phyloP scores from a whole-genome alignment of 768 basidiomycete genomes.

The Leccinellum luteum region DNA sequence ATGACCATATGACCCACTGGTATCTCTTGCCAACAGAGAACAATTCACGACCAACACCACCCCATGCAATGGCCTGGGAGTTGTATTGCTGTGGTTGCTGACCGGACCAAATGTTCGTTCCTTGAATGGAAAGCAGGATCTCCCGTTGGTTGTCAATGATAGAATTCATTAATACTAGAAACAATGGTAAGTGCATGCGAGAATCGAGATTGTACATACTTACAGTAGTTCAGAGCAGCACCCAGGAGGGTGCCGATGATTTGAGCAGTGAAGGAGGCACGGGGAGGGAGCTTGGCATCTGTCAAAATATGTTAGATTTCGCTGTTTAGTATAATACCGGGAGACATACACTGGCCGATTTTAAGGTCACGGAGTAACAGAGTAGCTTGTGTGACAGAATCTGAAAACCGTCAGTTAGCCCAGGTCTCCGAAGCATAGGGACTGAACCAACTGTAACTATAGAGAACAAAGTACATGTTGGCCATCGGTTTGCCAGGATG shows the following conservation, averaged over 20 bases:
- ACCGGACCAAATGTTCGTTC: conserved; percentile 46
- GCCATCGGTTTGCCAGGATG: conserved; percentile 39
- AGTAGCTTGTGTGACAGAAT: conserved; percentile 48
- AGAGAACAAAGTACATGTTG: conserved; percentile 45
- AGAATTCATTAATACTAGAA: conserved; percentile 55
- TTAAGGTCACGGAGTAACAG: conserved; percentile 59
- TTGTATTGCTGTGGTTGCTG: conserved; percentile 31
- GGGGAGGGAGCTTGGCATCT: conserved; percentile 58
- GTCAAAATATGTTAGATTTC: conserved; percentile 32
- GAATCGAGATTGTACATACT: not conserved
- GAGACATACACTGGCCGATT: conserved; percentile 27
- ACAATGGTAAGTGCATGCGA: conserved; percentile 9
- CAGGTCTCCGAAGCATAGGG: not conserved
- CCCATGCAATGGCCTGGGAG: conserved; percentile 37
- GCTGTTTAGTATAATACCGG: conserved; percentile 14
- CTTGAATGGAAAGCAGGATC: conserved; percentile 52
- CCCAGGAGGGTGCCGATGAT: conserved; percentile 55
- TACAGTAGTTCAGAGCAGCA: conserved; percentile 45
- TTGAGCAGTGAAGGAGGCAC: conserved; percentile 60
- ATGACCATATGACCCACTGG: conserved; percentile 40
- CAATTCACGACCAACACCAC: conserved; percentile 35
- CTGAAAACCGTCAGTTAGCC: conserved; percentile 35
- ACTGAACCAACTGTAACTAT: conserved; percentile 41
- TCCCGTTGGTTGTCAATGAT: conserved; percentile 51
- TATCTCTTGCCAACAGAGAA: conserved; percentile 32